phyloP scores from a whole-genome alignment of 2,329 filamentous ascomycete species.

The Magnaporthales sp. region DNA sequence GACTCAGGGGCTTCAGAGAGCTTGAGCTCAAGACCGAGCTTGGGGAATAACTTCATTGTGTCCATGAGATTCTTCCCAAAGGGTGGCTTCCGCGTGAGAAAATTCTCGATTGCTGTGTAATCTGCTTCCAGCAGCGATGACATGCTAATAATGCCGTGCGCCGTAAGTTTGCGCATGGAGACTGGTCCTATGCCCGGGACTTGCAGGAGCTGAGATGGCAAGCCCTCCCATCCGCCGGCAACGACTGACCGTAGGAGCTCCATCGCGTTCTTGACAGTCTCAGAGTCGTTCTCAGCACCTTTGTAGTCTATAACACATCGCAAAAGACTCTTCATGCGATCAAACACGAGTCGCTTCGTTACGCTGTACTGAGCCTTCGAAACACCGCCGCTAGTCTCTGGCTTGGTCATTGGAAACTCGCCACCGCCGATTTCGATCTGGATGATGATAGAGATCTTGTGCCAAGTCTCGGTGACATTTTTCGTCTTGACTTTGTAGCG shows the following conservation, averaged over 20 bases:
- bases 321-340: slow-evolving; percentile 59
- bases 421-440: slow-evolving; percentile 64
- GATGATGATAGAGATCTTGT: slow-evolving; percentile 73
- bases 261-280: slow-evolving; percentile 59
- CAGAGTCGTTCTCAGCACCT: slow-evolving; percentile 42
- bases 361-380: slow-evolving; percentile 46
- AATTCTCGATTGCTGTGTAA: slow-evolving; percentile 63
- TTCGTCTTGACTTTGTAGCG: slow-evolving; percentile 60
- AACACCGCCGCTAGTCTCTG: slow-evolving; percentile 38
- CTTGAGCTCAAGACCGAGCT: slow-evolving; percentile 32
- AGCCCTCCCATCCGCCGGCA: slow-evolving; percentile 74
- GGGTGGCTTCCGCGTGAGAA: slow-evolving; percentile 72
- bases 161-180: slow-evolving; percentile 64
- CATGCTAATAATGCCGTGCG: slow-evolving; percentile 62
- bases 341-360: slow-evolving; percentile 57
- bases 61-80: slow-evolving; percentile 66
- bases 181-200: slow-evolving; percentile 70
- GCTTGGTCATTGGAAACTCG: slow-evolving; percentile 48
- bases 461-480: slow-evolving; percentile 53
- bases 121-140: slow-evolving; percentile 60
- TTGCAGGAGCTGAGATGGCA: slow-evolving; percentile 72
- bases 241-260: slow-evolving; percentile 70
- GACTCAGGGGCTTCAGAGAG: slow-evolving; percentile 21
- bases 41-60: slow-evolving; percentile 61
- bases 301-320: slow-evolving; percentile 73